Percentiles rank a stretch among this genome's conserved stretches.
Conservation (phyloP, 371 early-diverging fungal genomes). For the Amoeboaphelidium protococcarum region DNA sequence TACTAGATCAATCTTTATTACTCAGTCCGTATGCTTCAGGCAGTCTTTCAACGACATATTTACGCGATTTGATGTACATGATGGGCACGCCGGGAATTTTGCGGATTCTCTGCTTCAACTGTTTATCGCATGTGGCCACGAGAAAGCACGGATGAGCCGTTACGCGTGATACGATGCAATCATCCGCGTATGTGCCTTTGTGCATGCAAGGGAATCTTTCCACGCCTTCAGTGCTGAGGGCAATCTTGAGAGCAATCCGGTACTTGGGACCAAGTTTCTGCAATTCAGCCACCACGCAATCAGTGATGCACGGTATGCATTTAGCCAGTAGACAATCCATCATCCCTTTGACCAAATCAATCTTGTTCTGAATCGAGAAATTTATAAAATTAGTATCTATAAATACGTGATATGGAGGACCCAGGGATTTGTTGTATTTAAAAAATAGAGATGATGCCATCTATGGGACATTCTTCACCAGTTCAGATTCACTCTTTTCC, state of each 20-base stretch:
- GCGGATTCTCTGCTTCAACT: conserved; percentile 89
- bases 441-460: conserved; percentile 89
- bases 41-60: conserved; percentile 83
- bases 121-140: conserved; percentile 97
- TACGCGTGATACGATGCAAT: conserved; percentile 90
- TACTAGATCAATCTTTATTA: too few species aligned
- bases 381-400: conserved; percentile 99
- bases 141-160: conserved; percentile 94
- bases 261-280: conserved; percentile 96
- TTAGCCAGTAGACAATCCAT: conserved; percentile 97
- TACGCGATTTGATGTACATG: conserved; percentile 81
- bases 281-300: conserved; percentile 98
- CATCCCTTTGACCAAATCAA: conserved; percentile 86
- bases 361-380: conserved; percentile 95
- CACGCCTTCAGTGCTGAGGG: conserved; percentile 83
- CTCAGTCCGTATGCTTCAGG: conserved; percentile 42
- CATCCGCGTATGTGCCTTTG: conserved; percentile 99
- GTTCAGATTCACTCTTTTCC: conserved; percentile 36
- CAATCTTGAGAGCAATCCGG: conserved; percentile 77
- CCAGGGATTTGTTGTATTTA: conserved; percentile 81
- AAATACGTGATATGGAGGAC: conserved; percentile 93
- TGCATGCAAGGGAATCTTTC: conserved; percentile 92
- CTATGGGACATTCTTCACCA: conserved; percentile 25
- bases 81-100: conserved; percentile 98
- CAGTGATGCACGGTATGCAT: conserved; percentile 90